Conservation (phyloP, 768 basidiomycete species). For the Serendipita sp. region DNA sequence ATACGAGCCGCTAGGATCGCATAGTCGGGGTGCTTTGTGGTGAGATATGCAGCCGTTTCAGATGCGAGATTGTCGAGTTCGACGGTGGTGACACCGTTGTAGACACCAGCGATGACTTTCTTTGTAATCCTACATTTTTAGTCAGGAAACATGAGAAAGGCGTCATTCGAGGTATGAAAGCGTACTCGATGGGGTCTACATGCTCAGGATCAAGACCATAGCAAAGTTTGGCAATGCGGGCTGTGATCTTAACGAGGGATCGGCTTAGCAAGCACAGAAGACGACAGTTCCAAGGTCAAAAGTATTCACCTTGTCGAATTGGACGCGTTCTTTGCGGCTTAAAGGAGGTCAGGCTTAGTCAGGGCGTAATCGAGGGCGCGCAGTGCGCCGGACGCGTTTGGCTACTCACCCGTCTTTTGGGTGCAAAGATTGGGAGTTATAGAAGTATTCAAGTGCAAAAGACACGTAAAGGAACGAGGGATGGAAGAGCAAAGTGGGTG, state of each 20-base stretch:
- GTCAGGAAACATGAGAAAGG: neutral
- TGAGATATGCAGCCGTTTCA: constrained; percentile 93
- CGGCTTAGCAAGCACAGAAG: constrained; percentile 1
- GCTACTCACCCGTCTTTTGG: constrained; percentile 32
- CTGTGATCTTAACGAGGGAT: constrained; percentile 45
- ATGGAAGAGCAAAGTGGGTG: neutral
- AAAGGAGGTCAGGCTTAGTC: constrained; percentile 12
- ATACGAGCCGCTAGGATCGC: constrained; percentile 97
- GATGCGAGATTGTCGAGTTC: constrained; percentile 96
- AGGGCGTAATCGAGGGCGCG: neutral
- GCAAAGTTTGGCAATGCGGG: constrained; percentile 76
- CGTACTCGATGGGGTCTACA: constrained; percentile 84
- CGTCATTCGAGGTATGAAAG: constrained; percentile 9
- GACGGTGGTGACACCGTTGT: constrained; percentile 89
- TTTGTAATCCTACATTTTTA: constrained; percentile 48
- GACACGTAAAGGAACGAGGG: constrained; percentile 7
- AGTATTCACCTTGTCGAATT: constrained; percentile 67
- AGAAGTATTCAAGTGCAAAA: constrained; percentile 5
- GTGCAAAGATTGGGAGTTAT: constrained; percentile 6
- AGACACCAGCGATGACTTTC: constrained; percentile 86
- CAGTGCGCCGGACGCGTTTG: constrained; percentile 13
- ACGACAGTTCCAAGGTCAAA: constrained; percentile 5
- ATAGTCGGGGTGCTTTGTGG: constrained; percentile 95
- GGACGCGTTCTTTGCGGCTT: constrained; percentile 79
- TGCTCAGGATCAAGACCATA: constrained; percentile 89